Evolutionary conservation across 2,329 filamentous ascomycete species (phyloP).

Genomic region (Akanthomyces lecanii): DNA sequence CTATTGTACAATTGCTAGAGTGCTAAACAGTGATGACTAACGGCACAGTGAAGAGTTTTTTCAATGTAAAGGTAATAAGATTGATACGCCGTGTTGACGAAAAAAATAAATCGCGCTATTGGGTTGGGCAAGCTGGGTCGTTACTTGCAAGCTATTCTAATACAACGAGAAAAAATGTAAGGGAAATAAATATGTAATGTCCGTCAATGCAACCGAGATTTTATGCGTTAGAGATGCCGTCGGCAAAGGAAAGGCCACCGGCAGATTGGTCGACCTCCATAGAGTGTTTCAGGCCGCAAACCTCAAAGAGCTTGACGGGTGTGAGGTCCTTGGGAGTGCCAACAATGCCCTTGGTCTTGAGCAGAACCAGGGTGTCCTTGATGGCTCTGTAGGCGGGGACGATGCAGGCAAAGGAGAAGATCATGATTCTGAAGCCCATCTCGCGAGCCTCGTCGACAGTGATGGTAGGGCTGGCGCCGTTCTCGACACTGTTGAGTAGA

Average conservation of each 20-base stretch:
- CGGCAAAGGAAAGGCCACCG: slow-evolving; percentile 19
- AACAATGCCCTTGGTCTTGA: slow-evolving; percentile 37
- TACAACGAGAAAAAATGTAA: not conserved
- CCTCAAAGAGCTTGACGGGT: slow-evolving; percentile 46
- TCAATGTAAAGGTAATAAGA: not conserved
- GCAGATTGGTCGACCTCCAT: slow-evolving; percentile 43
- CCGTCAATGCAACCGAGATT: not conserved
- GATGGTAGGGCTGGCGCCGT: slow-evolving; percentile 52
- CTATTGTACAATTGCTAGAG: not conserved
- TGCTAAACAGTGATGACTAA: not conserved
- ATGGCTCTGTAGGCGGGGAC: slow-evolving; percentile 45
- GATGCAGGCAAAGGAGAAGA: slow-evolving; percentile 49
- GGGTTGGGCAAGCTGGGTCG: slow-evolving; percentile 7
- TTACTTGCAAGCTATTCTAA: slow-evolving; percentile 14
- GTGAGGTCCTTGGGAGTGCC: slow-evolving; percentile 41
- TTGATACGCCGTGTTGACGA: not conserved
- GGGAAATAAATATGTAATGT: not conserved
- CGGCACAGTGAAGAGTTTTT: not conserved
- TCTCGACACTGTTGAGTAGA: slow-evolving; percentile 55
- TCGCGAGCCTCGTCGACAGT: slow-evolving; percentile 48
- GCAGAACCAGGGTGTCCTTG: slow-evolving; percentile 31
- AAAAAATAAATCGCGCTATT: slow-evolving; percentile 11
- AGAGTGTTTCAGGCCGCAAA: slow-evolving; percentile 47
- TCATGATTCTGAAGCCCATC: slow-evolving; percentile 56
- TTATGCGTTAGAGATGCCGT: slow-evolving; percentile 14